Evolutionary conservation across 164 flowering plant species (phyloP).

Genomic region (Magnolia changhungtana): DNA sequence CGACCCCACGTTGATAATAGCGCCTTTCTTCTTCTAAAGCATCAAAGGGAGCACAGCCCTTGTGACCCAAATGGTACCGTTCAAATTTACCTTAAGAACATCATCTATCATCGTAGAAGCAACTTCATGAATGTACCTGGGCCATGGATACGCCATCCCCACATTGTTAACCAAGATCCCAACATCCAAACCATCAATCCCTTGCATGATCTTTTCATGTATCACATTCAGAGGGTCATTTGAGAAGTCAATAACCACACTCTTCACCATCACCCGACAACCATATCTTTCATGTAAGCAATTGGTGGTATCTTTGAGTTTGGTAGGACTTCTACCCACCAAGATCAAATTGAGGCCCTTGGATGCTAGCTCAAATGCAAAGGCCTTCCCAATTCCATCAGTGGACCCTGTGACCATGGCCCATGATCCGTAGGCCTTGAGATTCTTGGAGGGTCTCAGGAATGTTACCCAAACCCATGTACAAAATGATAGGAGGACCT

Average conservation of each 20-base stretch:
- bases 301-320: constrained; percentile 44
- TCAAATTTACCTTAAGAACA: constrained; percentile 44
- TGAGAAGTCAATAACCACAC: constrained; percentile 59
- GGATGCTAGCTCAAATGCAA: constrained; percentile 67
- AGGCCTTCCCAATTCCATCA: constrained; percentile 78
- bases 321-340: constrained; percentile 60
- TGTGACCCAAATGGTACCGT: constrained; percentile 43
- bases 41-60: constrained; percentile 44
- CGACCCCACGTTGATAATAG: constrained; percentile 58
- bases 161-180: constrained; percentile 73
- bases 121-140: constrained; percentile 50
- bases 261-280: constrained; percentile 39
- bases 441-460: constrained; percentile 65
- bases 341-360: constrained; percentile 70
- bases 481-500: constrained; percentile 26
- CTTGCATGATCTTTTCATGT: constrained; percentile 33
- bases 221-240: constrained; percentile 54
- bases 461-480: constrained; percentile 59
- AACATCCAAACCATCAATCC: constrained; percentile 57
- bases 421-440: constrained; percentile 81
- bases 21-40: constrained; percentile 54
- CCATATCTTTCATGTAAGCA: constrained; percentile 33
- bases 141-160: constrained; percentile 49
- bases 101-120: constrained; percentile 33
- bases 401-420: constrained; percentile 80